These are phyloP conservation scores for Blastobotrys illinoisensis DNA, from an alignment of 1,139 yeast species.

Conservation along the genomic window DNA sequence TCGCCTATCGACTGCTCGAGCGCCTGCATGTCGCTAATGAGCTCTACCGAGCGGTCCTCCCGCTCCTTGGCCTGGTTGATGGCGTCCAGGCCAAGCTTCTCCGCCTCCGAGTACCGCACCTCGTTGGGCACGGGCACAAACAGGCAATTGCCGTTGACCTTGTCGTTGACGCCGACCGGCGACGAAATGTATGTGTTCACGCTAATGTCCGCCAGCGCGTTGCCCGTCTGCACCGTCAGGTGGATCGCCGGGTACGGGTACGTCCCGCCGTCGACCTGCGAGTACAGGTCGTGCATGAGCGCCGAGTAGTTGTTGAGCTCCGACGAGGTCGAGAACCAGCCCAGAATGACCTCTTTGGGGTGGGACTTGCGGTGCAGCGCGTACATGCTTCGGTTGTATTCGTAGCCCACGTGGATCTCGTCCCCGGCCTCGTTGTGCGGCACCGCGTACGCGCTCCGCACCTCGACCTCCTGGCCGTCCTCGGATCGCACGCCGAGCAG, in stretches of 20 bases:
- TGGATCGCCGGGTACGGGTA: slow-evolving; percentile 76
- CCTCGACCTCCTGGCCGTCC: slow-evolving; percentile 74
- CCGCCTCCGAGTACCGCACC: slow-evolving; percentile 56
- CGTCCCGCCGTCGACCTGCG: slow-evolving; percentile 59
- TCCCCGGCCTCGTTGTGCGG: slow-evolving; percentile 80
- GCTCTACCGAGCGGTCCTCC: slow-evolving; percentile 33
- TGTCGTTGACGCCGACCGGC: slow-evolving; percentile 55
- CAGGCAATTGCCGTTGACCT: slow-evolving; percentile 57
- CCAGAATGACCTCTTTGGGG: slow-evolving; percentile 74
- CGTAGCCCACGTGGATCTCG: slow-evolving; percentile 68
- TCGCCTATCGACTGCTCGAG: slow-evolving; percentile 53
- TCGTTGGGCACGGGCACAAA: slow-evolving; percentile 75
- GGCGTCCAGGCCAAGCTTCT: slow-evolving; percentile 37
- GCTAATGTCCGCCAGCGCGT: slow-evolving; percentile 39
- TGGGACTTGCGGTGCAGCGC: slow-evolving; percentile 73
- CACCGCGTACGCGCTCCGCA: slow-evolving; percentile 74
- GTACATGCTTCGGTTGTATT: slow-evolving; percentile 65
- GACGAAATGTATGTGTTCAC: slow-evolving; percentile 72
- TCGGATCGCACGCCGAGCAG: slow-evolving; percentile 77
- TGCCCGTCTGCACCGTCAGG: slow-evolving; percentile 50
- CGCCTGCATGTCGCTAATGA: slow-evolving; percentile 41
- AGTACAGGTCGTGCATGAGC: slow-evolving; percentile 78
- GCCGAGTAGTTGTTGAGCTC: slow-evolving; percentile 70
- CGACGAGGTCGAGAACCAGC: slow-evolving; percentile 78
- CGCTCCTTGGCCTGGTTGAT: slow-evolving; percentile 34